Percentiles rank a stretch among this genome's conserved stretches.
Conservation (phyloP, 148 eudicot species). For the Arbutus unedo region DNA sequence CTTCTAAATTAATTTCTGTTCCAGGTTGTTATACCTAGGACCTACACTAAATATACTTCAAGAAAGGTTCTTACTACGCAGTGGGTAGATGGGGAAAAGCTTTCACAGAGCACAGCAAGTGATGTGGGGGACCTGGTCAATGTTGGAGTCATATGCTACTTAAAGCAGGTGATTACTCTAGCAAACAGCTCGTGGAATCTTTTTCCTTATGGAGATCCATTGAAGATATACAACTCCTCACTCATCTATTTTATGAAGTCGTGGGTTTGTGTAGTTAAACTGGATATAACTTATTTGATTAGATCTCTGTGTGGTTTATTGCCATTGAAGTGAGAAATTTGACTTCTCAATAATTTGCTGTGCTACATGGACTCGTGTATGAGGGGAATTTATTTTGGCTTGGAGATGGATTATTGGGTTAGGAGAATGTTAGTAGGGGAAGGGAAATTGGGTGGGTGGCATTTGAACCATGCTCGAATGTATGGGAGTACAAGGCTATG, state of each 20-base stretch:
- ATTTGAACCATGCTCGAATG: no score
- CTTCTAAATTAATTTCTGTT: constrained; percentile 12
- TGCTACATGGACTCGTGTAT: not conserved
- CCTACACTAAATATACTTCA: constrained; percentile 83
- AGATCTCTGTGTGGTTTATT: not conserved
- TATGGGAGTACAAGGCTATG: not conserved
- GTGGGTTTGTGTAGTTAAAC: not conserved
- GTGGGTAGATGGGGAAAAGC: constrained; percentile 98
- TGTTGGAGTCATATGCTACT: constrained; percentile 99
- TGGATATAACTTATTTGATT: not conserved
- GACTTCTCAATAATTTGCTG: not conserved
- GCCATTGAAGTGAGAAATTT: not conserved
- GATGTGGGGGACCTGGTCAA: constrained; percentile 97
- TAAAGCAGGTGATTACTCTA: constrained; percentile 77
- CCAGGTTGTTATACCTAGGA: constrained; percentile 88
- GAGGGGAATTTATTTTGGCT: no score
- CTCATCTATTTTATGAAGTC: not conserved
- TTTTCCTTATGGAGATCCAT: not conserved
- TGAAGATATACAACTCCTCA: not conserved
- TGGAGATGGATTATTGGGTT: no score
- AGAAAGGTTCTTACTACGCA: constrained; percentile 95
- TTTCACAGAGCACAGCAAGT: constrained; percentile 92
- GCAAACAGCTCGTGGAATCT: not conserved
- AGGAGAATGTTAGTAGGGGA: no score
- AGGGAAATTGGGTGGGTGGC: no score